Evolutionary conservation across 2,329 filamentous ascomycete species (phyloP), one percentile per base, ranked within the genome.

Genomic region (Ophiostoma piceae): DNA sequence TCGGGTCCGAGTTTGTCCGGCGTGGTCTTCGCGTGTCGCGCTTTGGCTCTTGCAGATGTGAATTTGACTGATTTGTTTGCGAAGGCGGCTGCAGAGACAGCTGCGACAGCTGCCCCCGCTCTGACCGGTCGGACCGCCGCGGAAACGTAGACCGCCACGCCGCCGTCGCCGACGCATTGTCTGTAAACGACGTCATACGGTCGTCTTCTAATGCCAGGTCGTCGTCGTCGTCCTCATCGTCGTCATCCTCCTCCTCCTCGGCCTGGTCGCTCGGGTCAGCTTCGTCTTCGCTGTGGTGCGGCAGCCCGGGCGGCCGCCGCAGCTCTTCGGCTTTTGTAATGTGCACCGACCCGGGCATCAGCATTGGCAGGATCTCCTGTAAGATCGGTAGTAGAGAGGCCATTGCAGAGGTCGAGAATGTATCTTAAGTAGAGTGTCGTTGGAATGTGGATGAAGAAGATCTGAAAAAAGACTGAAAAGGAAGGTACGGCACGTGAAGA

Each of bases 361-460:
- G 82, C 82, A 88, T 87, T 71, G 85, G 85, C 67, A 88, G 78
- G 67, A 88, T 79, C 73, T 87, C 85, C 73, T 84, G 83, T 69
- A 88, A 79, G 71, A 88, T 76, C 37, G 85, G 84, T 39, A 88
- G 76, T 11, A 88, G 76, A 32, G 83, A 82, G 67, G 83, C 80
- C 85, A 87, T 85, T 66, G 67, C 60, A 14, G 62, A 35, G 35
- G 4, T 35, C 35, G 35, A 35, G 35, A 6, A 35, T 35, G 35
- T 35, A 5, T 22, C 1, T 22, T 29, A 54, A 5, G 2, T n/a
- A 4, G 51, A 1, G 14, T 62, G 26, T 29, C 6, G 60, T 19
- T 64, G 60, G 29, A 64, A 64, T 64, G 60, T 32, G 22, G 26
- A 32, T 12, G n/a, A 7, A 35, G n/a, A 8, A 9, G 8, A 26